These are phyloP conservation scores for Chrysanthemum makinoi DNA, from an alignment of 129 eudicot species.

Conservation along the genomic window DNA sequence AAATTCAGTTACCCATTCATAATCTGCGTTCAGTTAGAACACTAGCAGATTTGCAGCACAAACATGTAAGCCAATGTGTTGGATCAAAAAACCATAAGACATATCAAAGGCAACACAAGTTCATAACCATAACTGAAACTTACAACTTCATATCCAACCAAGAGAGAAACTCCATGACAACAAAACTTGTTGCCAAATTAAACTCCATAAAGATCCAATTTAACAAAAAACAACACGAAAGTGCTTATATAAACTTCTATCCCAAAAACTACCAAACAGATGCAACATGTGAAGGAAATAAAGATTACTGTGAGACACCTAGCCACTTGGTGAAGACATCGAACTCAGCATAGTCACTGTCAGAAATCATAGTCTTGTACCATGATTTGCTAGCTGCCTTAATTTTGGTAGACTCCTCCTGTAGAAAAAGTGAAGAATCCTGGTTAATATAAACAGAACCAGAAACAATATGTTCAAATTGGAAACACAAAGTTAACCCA, in stretches of 20 bases:
- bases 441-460: background rate
- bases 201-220: constrained; percentile 20
- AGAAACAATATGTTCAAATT: too few species aligned
- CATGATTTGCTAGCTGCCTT: constrained; percentile 62
- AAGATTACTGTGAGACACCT: constrained; percentile 63
- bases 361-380: constrained; percentile 75
- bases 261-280: constrained; percentile 22
- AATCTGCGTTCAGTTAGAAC: too few species aligned
- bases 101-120: constrained; percentile 7
- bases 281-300: background rate
- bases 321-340: constrained; percentile 72
- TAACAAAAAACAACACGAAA: constrained; percentile 16
- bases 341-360: constrained; percentile 68
- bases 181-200: constrained; percentile 22
- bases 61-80: too few species aligned
- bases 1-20: too few species aligned
- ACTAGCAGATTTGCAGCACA: too few species aligned
- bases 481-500: background rate
- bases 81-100: too few species aligned
- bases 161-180: constrained; percentile 7
- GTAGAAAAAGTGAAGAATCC: background rate
- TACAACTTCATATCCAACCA: constrained; percentile 10
- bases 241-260: constrained; percentile 20
- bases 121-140: background rate
- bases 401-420: constrained; percentile 60